Percentiles rank a stretch among this genome's conserved stretches.
phyloP scores from a whole-genome alignment of 2,329 filamentous ascomycete species.

The Ascochyta koolunga region DNA sequence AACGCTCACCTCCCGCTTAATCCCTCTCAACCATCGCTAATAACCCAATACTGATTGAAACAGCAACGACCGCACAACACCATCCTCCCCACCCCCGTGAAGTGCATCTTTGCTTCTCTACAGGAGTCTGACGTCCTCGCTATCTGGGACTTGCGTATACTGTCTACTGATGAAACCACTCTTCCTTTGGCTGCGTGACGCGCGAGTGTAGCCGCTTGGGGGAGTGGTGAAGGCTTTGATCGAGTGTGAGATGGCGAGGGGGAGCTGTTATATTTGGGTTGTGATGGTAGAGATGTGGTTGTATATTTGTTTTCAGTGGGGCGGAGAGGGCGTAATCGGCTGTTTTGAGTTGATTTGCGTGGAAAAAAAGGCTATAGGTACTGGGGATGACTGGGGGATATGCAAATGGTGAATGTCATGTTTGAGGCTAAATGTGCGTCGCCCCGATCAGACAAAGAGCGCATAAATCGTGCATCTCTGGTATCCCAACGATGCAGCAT shows the following conservation, averaged over 20 bases:
- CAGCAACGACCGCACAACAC: neutral
- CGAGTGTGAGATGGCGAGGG: neutral
- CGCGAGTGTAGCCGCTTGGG: neutral
- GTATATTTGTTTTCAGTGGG: neutral
- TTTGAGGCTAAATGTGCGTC: no score
- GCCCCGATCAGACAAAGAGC: no score
- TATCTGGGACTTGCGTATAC: neutral
- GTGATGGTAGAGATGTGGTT: neutral
- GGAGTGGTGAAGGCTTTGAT: neutral
- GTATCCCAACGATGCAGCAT: neutral
- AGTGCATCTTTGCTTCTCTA: neutral
- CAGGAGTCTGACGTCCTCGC: neutral
- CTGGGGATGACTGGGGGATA: no score
- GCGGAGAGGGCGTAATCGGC: neutral
- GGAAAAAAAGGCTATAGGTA: no score
- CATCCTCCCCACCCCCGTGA: no score
- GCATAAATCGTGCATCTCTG: no score
- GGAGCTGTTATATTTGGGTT: neutral
- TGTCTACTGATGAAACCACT: neutral
- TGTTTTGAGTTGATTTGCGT: no score
- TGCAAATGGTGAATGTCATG: no score
- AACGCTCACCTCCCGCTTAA: no score
- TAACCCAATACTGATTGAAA: no score
- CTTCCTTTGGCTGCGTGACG: neutral
- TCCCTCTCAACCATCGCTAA: no score